Evolutionary conservation across 768 basidiomycete genomes (phyloP).

Genomic region (Fomitopsis pulvina): DNA sequence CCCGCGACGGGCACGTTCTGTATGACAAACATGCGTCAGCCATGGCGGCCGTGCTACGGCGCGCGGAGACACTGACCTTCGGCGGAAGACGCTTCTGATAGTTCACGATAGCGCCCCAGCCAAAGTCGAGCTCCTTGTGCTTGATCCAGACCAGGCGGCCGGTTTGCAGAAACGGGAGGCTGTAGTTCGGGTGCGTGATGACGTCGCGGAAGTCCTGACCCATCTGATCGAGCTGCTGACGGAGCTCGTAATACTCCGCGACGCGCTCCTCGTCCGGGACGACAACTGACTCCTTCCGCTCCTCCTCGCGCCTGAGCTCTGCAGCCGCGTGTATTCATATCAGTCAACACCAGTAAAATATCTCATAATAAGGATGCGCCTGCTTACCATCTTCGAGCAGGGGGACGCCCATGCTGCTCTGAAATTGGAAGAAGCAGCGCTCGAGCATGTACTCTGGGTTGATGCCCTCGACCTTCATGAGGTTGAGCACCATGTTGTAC

Average conservation of each 20-base stretch:
- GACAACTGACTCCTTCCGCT: conserved; percentile 50
- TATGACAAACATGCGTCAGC: neutral
- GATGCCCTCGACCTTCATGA: conserved; percentile 98
- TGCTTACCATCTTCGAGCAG: conserved; percentile 70
- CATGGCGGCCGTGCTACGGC: neutral
- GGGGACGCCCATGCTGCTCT: conserved; percentile 90
- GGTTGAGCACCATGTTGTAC: conserved; percentile 98
- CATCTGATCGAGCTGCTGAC: conserved; percentile 92
- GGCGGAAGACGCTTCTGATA: conserved; percentile 83
- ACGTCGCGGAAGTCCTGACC: conserved; percentile 84
- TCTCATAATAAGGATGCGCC: neutral
- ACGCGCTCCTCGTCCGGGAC: conserved; percentile 82
- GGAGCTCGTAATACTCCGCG: conserved; percentile 85
- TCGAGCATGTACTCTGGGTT: conserved; percentile 98
- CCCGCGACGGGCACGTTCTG: conserved; percentile 25
- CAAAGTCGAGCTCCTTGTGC: conserved; percentile 83
- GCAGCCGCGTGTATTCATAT: neutral
- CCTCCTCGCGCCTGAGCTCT: conserved; percentile 79
- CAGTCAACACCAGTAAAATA: neutral
- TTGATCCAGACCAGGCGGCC: conserved; percentile 92
- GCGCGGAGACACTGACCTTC: conserved; percentile 44
- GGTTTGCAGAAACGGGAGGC: conserved; percentile 87
- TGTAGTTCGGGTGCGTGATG: conserved; percentile 91
- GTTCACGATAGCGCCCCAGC: conserved; percentile 94
- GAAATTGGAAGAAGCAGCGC: conserved; percentile 97